Evolutionary conservation across 2,329 filamentous ascomycete genomes (phyloP).

Genomic region (Whalleya microplaca): DNA sequence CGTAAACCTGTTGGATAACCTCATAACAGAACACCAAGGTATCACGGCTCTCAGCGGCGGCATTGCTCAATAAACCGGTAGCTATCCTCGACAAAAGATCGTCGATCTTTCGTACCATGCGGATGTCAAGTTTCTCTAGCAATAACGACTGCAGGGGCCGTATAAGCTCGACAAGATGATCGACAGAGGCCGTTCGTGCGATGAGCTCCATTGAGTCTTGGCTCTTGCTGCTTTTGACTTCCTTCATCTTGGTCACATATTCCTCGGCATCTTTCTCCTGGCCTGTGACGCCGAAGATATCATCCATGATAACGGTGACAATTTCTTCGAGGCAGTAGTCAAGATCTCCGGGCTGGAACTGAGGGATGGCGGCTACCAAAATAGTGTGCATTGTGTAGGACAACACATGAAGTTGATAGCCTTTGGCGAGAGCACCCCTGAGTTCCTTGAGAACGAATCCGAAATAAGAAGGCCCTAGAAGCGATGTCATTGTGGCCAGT

Average conservation of each 20-base stretch:
- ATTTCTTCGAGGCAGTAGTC: slow-evolving; percentile 85
- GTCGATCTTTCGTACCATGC: slow-evolving; percentile 87
- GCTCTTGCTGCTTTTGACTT: slow-evolving; percentile 97
- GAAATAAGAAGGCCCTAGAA: slow-evolving; percentile 82
- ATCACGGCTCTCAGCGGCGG: slow-evolving; percentile 76
- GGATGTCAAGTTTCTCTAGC: slow-evolving; percentile 80
- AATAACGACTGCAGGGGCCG: slow-evolving; percentile 78
- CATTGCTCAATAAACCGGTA: slow-evolving; percentile 80
- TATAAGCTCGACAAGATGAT: slow-evolving; percentile 74
- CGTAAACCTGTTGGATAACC: slow-evolving; percentile 85
- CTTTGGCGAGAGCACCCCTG: slow-evolving; percentile 77
- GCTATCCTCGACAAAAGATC: slow-evolving; percentile 83
- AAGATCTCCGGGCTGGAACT: slow-evolving; percentile 78
- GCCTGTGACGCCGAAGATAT: slow-evolving; percentile 89
- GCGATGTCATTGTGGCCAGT: slow-evolving; percentile 77
- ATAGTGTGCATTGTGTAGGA: slow-evolving; percentile 96
- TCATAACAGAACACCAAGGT: slow-evolving; percentile 95
- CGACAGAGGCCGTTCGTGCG: slow-evolving; percentile 78
- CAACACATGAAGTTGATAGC: slow-evolving; percentile 92
- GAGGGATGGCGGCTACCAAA: slow-evolving; percentile 73
- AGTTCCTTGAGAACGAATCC: slow-evolving; percentile 94
- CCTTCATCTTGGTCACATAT: slow-evolving; percentile 94
- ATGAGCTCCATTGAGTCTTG: slow-evolving; percentile 96
- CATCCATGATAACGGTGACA: slow-evolving; percentile 89
- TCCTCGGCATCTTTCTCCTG: slow-evolving; percentile 97